Evolutionary conservation across 768 basidiomycete genomes (phyloP).

Genomic region (Neoboletus subvelutipes): DNA sequence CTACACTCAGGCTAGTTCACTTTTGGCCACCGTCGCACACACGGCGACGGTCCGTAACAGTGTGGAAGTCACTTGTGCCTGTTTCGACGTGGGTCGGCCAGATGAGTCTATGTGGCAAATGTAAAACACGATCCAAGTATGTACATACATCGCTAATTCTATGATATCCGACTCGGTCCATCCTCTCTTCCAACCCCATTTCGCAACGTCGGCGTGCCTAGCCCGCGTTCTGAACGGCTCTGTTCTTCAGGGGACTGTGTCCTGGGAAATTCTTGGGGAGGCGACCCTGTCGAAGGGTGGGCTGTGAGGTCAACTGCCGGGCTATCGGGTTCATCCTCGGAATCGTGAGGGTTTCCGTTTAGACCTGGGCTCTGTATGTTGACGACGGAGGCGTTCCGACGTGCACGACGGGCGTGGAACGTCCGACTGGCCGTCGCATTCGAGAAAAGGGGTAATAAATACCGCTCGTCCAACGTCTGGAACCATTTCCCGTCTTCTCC

Average conservation of each 20-base stretch:
- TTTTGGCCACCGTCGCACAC: neutral
- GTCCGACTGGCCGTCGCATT: conserved; percentile 87
- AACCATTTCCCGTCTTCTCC: conserved; percentile 92
- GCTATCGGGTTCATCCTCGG: conserved; percentile 42
- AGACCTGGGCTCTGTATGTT: conserved; percentile 23
- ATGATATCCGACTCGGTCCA: conserved; percentile 9
- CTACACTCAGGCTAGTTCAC: neutral
- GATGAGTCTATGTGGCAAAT: conserved; percentile 3
- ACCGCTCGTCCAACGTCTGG: conserved; percentile 92
- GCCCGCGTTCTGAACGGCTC: conserved; percentile 60
- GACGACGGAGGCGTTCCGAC: conserved; percentile 41
- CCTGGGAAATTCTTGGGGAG: conserved; percentile 20
- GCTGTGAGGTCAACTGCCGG: conserved; percentile 47
- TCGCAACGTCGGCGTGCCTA: conserved; percentile 63
- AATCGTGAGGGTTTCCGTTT: conserved; percentile 34
- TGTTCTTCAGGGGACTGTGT: conserved; percentile 40
- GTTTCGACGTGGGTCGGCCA: neutral
- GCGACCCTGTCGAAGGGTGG: conserved; percentile 2
- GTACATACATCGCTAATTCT: neutral
- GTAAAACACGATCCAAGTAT: neutral
- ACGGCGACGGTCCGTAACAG: neutral
- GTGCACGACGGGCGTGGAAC: conserved; percentile 75
- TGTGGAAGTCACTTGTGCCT: neutral
- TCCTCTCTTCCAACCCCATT: conserved; percentile 38
- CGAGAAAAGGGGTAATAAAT: conserved; percentile 88